Evolutionary conservation across 106 monocot species (phyloP), one percentile per base, ranked within the genome.

Genomic region (Chionographis japonica): DNA sequence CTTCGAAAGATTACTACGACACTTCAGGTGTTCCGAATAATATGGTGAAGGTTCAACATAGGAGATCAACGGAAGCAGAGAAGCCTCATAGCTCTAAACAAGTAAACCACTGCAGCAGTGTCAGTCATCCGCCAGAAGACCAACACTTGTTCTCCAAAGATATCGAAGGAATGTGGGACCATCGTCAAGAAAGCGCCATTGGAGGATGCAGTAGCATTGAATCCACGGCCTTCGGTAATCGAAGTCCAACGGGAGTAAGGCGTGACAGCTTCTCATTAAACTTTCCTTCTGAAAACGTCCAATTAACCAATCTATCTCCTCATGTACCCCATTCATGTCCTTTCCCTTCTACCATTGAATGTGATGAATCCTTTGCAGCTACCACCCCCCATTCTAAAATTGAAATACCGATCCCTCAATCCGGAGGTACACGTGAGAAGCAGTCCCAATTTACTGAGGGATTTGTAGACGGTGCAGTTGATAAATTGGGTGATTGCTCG

Each of bases 261-360:
- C 40, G n/a, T 3, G 43, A 12, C n/a, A 63, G 55, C 12, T 74
- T 70, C 68, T 71, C 67, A 43, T 62, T 52, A 20, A 9, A 41
- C 1, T 50, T 59, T 12, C 18, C 66, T 61, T 50, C 36, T 36
- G 68, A 58, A 3, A 69, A 80, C 62, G 65, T 13, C 14, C 56
- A 57, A 38, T 59, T 56, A 58, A 38, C 13, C 37, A 13, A 56
- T 62, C 54, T 35, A 43, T 75, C 67, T 54, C 38, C 73, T 50
- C 40, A 46, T 52, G 64, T 79, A 65, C 78, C 76, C 4, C 46
- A 57, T 15, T 86, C 90, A 54, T 80, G 83, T 56, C 83, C 83
- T n/a, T 73, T 88, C 35, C 78, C 73, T 54, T 65, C 3, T 41
- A 35, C 51, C 39, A 61, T 13, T 73, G 20, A 37, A 19, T 6